Evolutionary conservation across 345 rosid species (phyloP), one percentile per base, ranked within the genome.

Genomic region (Cardiospermum halicacabum): DNA sequence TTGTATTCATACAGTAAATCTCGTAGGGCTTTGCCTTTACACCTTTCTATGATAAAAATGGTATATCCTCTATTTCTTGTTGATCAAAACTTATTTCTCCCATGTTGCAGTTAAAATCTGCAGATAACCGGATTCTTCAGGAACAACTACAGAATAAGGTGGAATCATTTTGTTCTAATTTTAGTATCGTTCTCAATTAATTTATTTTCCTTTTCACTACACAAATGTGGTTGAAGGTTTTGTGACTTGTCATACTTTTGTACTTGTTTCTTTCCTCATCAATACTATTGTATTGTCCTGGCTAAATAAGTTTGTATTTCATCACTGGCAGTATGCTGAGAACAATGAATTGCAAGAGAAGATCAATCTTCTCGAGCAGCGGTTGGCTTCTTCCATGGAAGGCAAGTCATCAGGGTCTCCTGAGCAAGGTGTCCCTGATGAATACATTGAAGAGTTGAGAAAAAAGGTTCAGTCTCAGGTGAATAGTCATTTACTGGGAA

Each of bases 101-200:
- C 65, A 58, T 73, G 57, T 53, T 75, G 76, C 89, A 95, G 99
- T 77, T 95, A 65, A 95, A 87, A 81, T 72, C 97, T 62, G 99
- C 99, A 36, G 99, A 95, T 73, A 95, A 95, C 70, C 94, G 97
- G 59, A 80, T 95, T 73, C 95, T 95, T 64, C 99, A 95, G 75
- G 99, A 95, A 69, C 99, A 95, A 65, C 75, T 95, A 76, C 96
- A 89, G 74, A 69, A 81, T 66, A 95, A 95, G 97, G 99, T 95
- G 9, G 30, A 70, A 31, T 21, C 40, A 3, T 1, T 37, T 4
- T 30, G 63, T 54, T 53, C 24, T 26, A 21, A 58, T 63, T 67
- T 39, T 63, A 54, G 27, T 37, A 24, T 39, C 62, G 13, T 27
- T 26, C 39, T 51, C 10, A 24, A 36, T 67, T 37, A 19, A 28